These are phyloP conservation scores for Termitomyces bulborhizus DNA, from an alignment of 768 basidiomycete species.

Conservation along the genomic window DNA sequence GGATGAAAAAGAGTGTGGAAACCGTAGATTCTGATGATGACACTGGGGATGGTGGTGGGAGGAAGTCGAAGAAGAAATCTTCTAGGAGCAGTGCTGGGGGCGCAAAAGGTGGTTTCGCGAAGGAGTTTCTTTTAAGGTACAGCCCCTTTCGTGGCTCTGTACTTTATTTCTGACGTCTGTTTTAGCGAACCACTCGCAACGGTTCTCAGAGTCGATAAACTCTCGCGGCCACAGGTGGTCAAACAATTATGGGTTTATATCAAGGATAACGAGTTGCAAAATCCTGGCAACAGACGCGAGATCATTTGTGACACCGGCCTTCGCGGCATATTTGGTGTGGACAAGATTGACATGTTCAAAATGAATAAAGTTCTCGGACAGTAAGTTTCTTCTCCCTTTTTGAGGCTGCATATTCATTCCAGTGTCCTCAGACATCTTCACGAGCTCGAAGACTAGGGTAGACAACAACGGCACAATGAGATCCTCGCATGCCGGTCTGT, in stretches of 20 bases:
- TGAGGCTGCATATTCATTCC: not conserved
- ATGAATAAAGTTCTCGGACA: slow-evolving; percentile 90
- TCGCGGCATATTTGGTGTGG: slow-evolving; percentile 69
- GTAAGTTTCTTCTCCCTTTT: slow-evolving; percentile 31
- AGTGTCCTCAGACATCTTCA: slow-evolving; percentile 27
- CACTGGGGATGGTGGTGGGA: slow-evolving; percentile 33
- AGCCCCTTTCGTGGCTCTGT: not conserved
- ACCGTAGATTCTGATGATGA: slow-evolving; percentile 51
- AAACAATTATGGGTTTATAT: slow-evolving; percentile 90
- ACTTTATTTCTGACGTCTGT: slow-evolving; percentile 1
- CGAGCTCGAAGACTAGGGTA: slow-evolving; percentile 13
- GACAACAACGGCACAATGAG: not conserved
- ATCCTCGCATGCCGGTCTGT: not conserved
- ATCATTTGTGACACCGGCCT: slow-evolving; percentile 78
- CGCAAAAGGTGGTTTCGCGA: slow-evolving; percentile 71
- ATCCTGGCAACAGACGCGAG: slow-evolving; percentile 76
- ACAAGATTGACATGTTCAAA: slow-evolving; percentile 87
- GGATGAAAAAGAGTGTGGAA: slow-evolving; percentile 48
- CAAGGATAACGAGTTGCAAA: slow-evolving; percentile 75
- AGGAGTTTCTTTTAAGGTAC: slow-evolving; percentile 71
- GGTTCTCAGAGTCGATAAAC: slow-evolving; percentile 56
- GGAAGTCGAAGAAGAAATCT: slow-evolving; percentile 46
- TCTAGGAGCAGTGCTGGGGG: slow-evolving; percentile 35
- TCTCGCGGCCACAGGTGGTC: slow-evolving; percentile 87
- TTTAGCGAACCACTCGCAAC: slow-evolving; percentile 66